Conservation (phyloP, 179 eudicot genomes). For the Carnegiea gigantea region DNA sequence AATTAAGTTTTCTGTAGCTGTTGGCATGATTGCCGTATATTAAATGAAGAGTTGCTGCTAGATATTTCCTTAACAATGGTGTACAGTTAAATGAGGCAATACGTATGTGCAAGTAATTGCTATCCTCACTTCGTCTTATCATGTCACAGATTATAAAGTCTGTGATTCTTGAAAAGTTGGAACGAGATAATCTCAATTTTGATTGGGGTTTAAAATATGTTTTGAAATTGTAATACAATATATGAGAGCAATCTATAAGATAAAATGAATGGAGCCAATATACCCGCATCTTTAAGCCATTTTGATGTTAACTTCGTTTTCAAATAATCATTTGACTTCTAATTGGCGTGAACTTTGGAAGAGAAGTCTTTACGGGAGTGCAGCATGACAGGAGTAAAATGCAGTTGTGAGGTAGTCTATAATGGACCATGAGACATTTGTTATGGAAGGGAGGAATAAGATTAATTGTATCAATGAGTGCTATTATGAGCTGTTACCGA, state of each 20-base stretch:
- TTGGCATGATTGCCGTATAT: not conserved
- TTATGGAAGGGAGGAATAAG: no score
- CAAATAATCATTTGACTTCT: no score
- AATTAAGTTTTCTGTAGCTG: not conserved
- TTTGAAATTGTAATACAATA: no score
- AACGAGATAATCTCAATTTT: not conserved
- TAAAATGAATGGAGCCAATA: not conserved
- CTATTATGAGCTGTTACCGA: no score
- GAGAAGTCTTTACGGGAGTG: no score
- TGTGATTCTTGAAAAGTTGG: not conserved
- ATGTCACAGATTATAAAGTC: not conserved
- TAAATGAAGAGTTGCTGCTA: not conserved
- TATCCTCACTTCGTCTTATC: not conserved
- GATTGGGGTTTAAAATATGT: no score
- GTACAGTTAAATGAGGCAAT: not conserved
- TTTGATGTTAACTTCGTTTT: no score
- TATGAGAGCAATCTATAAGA: not conserved
- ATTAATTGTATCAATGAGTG: no score
- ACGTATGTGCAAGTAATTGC: not conserved
- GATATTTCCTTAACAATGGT: not conserved
- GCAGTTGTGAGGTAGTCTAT: no score
- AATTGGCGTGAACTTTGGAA: no score
- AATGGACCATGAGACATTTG: no score
- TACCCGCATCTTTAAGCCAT: not conserved
- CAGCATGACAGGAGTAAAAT: no score